phyloP scores from a whole-genome alignment of 352 stramenopile genomes.

The Aphanomyces euteiches region DNA sequence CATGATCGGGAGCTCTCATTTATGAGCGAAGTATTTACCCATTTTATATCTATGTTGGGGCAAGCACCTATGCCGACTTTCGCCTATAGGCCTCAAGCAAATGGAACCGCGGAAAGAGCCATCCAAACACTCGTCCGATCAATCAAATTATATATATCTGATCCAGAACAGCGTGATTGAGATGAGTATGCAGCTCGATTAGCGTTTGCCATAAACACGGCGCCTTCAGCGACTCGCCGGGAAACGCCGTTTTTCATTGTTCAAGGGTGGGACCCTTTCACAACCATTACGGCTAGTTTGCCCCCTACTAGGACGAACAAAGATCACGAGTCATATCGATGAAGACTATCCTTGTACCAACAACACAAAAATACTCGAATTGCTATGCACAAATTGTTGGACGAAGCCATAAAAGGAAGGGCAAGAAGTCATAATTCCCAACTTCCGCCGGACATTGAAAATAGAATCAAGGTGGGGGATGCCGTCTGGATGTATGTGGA shows the following conservation, averaged over 20 bases:
- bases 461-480: too few relatives aligned
- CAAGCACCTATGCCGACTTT: neutral
- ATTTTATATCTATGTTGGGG: neutral
- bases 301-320: neutral
- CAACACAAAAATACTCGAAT: too few relatives aligned
- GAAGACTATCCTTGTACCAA: too few relatives aligned
- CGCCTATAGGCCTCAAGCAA: neutral
- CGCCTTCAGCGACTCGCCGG: neutral
- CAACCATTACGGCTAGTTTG: neutral
- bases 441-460: too few relatives aligned
- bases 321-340: too few relatives aligned
- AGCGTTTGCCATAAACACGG: neutral
- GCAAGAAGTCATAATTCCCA: too few relatives aligned
- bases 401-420: too few relatives aligned
- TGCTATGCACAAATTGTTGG: too few relatives aligned
- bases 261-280: neutral
- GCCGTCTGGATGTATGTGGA: too few relatives aligned
- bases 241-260: neutral
- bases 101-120: neutral
- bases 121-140: neutral
- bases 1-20: neutral
- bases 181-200: neutral
- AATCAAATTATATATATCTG: neutral
- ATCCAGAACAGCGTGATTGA: neutral
- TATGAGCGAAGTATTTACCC: neutral